Evolutionary conservation across 306 rosid species (phyloP).

Genomic region (Alnus rubra): DNA sequence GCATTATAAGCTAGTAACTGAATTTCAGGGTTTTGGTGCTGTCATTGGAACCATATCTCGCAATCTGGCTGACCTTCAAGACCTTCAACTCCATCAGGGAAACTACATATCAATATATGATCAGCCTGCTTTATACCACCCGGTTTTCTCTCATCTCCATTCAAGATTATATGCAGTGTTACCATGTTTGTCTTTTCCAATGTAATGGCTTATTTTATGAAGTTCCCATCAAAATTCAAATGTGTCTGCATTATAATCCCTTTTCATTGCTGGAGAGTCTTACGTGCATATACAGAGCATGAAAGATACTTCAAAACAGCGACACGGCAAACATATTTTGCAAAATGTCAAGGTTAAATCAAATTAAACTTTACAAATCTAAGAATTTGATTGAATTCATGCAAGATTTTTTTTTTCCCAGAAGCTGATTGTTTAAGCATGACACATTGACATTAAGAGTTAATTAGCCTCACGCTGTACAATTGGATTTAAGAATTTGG

Average conservation of each 20-base stretch:
- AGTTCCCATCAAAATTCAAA: not conserved
- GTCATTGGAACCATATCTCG: constrained; percentile 97
- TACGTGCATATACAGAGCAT: not conserved
- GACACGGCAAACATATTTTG: not conserved
- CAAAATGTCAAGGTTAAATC: too few relatives aligned
- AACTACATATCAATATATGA: constrained; percentile 93
- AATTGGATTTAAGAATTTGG: too few relatives aligned
- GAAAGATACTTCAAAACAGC: not conserved
- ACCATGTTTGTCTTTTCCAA: not conserved
- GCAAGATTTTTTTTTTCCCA: not conserved
- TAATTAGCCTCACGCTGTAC: too few relatives aligned
- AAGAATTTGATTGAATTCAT: not conserved
- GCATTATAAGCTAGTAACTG: constrained; percentile 2
- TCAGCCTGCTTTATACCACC: constrained; percentile 73
- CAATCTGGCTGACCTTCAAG: constrained; percentile 69
- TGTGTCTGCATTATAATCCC: not conserved
- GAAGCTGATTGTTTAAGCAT: not conserved
- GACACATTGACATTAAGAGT: too few relatives aligned
- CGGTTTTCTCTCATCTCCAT: constrained; percentile 52
- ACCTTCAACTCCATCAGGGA: constrained; percentile 92
- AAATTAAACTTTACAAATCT: not conserved
- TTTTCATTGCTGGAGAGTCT: not conserved
- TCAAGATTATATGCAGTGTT: constrained; percentile 9
- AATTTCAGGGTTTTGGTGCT: constrained; percentile 82
- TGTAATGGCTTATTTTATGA: not conserved